A percentile compares a stretch with the other conserved stretches of the same genome.
Conservation (phyloP, 2,329 filamentous ascomycete genomes). For the Clonostachys chloroleuca region DNA sequence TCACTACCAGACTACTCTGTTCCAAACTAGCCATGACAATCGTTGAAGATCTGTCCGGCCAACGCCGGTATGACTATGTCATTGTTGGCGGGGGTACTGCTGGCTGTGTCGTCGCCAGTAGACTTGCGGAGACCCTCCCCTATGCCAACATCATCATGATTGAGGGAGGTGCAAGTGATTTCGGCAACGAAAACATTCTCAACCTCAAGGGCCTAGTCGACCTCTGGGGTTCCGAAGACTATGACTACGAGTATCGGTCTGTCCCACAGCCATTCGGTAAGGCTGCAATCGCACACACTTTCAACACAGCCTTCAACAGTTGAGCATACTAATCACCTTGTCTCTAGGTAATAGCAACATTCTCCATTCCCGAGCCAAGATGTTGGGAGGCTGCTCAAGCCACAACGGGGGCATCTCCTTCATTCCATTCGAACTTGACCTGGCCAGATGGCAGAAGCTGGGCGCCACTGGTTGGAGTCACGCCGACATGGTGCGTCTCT, state of each 20-base stretch:
- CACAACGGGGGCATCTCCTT: constrained; percentile 95
- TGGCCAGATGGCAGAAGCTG: constrained; percentile 75
- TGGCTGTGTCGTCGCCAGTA: constrained; percentile 23
- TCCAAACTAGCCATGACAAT: no score
- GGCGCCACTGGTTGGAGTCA: constrained; percentile 86
- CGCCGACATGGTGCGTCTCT: constrained; percentile 73
- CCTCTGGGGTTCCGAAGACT: constrained; percentile 48
- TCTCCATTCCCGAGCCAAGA: constrained; percentile 87
- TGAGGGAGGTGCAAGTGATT: constrained; percentile 14
- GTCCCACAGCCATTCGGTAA: constrained; percentile 82
- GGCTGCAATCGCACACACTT: background rate
- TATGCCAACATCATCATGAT: constrained; percentile 24
- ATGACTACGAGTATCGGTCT: constrained; percentile 89
- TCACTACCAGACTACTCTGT: no score
- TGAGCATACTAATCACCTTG: background rate
- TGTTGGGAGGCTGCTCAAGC: constrained; percentile 86
- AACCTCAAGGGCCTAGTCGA: no score
- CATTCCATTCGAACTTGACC: constrained; percentile 85
- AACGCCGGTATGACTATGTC: constrained; percentile 14
- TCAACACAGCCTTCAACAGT: no score
- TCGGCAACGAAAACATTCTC: no score
- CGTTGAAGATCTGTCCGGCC: no score
- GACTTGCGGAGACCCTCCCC: constrained; percentile 11
- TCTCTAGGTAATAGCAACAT: constrained; percentile 77
- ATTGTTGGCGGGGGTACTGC: constrained; percentile 23